These are phyloP conservation scores for Dysphania ambrosioides DNA, from an alignment of 148 eudicot genomes.

Conservation along the genomic window DNA sequence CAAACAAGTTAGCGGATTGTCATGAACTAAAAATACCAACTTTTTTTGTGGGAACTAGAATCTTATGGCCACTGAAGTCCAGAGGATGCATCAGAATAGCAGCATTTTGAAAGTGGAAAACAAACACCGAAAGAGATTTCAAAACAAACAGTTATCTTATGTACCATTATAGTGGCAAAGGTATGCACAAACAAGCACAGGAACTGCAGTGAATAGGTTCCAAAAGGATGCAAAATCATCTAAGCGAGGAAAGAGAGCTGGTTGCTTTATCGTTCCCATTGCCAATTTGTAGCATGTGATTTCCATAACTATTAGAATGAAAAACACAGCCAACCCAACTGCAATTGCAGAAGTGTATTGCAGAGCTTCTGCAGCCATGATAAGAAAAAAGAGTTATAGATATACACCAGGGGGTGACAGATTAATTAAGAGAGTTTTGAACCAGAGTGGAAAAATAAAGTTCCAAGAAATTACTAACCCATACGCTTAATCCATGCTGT, in stretches of 20 bases:
- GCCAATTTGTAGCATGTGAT: constrained; percentile 66
- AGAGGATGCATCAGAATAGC: background rate
- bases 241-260: constrained; percentile 68
- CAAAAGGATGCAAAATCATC: constrained; percentile 46
- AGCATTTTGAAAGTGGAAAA: background rate
- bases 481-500: constrained; percentile 66
- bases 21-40: too few relatives aligned
- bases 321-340: constrained; percentile 73
- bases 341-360: constrained; percentile 82
- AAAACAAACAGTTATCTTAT: constrained; percentile 9
- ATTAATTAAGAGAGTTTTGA: background rate
- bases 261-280: constrained; percentile 57
- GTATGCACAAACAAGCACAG: constrained; percentile 88
- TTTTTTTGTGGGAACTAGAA: background rate
- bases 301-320: constrained; percentile 63
- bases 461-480: constrained; percentile 42
- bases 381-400: too few relatives aligned
- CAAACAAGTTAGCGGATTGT: background rate
- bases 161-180: constrained; percentile 94
- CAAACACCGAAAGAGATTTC: background rate
- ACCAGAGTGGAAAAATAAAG: background rate
- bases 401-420: background rate
- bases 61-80: background rate
- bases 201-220: constrained; percentile 76
- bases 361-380: constrained; percentile 64